Conservation (phyloP, 306 rosid genomes). For the Casuarina cunninghamiana region DNA sequence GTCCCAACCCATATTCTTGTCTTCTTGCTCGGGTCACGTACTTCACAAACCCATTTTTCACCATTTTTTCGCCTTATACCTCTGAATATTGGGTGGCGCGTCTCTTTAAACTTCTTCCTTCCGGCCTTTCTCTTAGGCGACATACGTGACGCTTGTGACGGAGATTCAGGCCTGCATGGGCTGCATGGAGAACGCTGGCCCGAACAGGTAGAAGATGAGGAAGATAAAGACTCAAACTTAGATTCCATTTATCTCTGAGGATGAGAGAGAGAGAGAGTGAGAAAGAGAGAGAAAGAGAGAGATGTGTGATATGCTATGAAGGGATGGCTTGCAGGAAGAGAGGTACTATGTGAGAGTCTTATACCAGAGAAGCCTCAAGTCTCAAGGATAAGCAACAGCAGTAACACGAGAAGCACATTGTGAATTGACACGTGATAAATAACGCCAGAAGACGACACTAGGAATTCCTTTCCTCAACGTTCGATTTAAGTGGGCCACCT, state of each 20-base stretch:
- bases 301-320: no score
- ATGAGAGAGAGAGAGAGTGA: not conserved
- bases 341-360: no score
- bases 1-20: constrained; percentile 45
- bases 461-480: no score
- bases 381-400: no score
- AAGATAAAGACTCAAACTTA: not conserved
- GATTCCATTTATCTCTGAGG: constrained; percentile 1
- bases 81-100: constrained; percentile 32
- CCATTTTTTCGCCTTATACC: constrained; percentile 34
- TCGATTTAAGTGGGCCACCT: no score
- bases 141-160: not conserved
- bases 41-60: constrained; percentile 40
- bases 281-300: not conserved
- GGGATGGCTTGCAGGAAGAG: no score
- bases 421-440: no score
- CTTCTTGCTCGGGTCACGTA: constrained; percentile 32
- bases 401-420: no score
- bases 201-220: constrained; percentile 6
- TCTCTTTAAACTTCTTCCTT: constrained; percentile 35
- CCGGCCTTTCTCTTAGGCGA: constrained; percentile 26
- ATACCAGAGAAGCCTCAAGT: no score
- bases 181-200: not conserved
- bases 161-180: not conserved
- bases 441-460: no score